Evolutionary conservation across 306 rosid genomes (phyloP).

Genomic region (Hippophae rhamnoides): DNA sequence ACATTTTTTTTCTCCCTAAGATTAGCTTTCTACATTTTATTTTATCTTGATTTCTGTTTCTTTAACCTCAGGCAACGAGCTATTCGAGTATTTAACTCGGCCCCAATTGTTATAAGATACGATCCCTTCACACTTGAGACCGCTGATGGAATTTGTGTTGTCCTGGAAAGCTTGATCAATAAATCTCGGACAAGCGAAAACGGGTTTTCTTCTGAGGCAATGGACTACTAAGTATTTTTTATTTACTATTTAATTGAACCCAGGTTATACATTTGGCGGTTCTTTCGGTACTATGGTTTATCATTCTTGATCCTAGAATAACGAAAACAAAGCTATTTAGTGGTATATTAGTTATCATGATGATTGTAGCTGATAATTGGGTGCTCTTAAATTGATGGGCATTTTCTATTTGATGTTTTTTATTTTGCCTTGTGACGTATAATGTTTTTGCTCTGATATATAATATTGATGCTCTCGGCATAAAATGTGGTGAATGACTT

Average conservation of each 20-base stretch:
- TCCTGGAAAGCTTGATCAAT: slow-evolving; percentile 44
- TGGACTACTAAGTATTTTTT: background rate
- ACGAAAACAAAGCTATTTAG: background rate
- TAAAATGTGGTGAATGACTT: no score
- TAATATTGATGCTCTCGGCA: no score
- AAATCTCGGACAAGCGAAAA: slow-evolving; percentile 35
- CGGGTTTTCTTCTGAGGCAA: slow-evolving; percentile 57
- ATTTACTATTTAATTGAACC: background rate
- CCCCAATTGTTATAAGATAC: slow-evolving; percentile 42
- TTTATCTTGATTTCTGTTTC: background rate
- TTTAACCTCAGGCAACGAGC: slow-evolving; percentile 36
- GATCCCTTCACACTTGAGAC: slow-evolving; percentile 56
- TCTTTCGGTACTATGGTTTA: background rate
- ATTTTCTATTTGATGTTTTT: no score
- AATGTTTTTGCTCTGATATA: no score
- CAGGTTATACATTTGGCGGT: background rate
- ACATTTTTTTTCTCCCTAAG: background rate
- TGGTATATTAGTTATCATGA: no score
- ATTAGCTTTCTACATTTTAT: background rate
- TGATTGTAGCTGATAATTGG: no score
- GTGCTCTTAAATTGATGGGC: no score
- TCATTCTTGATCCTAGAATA: background rate
- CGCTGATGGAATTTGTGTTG: slow-evolving; percentile 40
- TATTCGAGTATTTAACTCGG: slow-evolving; percentile 46
- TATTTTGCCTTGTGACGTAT: no score